phyloP scores from a whole-genome alignment of 768 basidiomycete genomes.

The Antrodiella citrinella region DNA sequence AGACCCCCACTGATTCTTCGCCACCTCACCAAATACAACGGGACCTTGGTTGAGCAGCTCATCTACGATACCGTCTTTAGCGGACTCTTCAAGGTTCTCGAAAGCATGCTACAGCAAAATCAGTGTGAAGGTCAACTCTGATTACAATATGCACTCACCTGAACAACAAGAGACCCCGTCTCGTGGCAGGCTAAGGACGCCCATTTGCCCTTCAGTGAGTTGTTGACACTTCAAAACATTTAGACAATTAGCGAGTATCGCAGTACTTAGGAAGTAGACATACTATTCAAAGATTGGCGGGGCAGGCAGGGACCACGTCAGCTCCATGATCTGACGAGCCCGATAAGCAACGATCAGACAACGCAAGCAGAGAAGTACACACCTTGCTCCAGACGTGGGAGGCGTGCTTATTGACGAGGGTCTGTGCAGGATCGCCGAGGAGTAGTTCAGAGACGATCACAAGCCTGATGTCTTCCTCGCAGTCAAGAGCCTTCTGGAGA shows the following conservation, averaged over 20 bases:
- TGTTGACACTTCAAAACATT: slow-evolving; percentile 87
- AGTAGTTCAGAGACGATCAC: slow-evolving; percentile 81
- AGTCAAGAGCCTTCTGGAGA: slow-evolving; percentile 83
- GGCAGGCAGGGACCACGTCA: slow-evolving; percentile 80
- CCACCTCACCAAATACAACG: slow-evolving; percentile 61
- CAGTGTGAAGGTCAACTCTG: neutral
- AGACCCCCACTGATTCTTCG: slow-evolving; percentile 85
- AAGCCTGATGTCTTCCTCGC: slow-evolving; percentile 79
- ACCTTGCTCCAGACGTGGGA: slow-evolving; percentile 93
- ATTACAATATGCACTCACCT: slow-evolving; percentile 37
- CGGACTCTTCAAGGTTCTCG: slow-evolving; percentile 76
- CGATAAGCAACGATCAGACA: slow-evolving; percentile 9
- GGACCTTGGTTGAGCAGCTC: slow-evolving; percentile 73
- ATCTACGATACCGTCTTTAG: slow-evolving; percentile 79
- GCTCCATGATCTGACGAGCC: slow-evolving; percentile 70
- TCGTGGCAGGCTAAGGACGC: slow-evolving; percentile 85
- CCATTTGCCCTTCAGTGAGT: slow-evolving; percentile 83
- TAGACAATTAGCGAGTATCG: neutral
- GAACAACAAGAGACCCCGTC: slow-evolving; percentile 82
- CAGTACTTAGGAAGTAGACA: slow-evolving; percentile 19
- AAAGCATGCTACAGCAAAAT: slow-evolving; percentile 56
- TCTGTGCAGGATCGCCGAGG: slow-evolving; percentile 77
- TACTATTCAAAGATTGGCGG: slow-evolving; percentile 86
- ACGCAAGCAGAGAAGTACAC: neutral
- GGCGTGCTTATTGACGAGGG: slow-evolving; percentile 84